Evolutionary conservation across 108 stramenopile species (phyloP).

Genomic region (Cyclotella sp.): DNA sequence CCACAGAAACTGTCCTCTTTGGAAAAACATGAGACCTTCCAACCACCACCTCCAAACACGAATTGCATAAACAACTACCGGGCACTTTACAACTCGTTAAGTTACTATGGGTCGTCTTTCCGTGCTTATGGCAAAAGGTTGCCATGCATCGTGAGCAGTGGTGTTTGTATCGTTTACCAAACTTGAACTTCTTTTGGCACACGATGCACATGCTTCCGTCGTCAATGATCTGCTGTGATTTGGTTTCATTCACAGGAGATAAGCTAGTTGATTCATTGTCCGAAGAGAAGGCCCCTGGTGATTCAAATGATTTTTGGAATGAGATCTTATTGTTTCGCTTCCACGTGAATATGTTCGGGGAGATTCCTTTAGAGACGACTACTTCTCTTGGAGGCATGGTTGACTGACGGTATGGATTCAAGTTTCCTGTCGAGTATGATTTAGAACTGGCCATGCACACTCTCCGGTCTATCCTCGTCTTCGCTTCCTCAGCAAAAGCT

Average conservation of each 20-base stretch:
- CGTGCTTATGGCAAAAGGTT: conserved; percentile 69
- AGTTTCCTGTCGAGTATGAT: not conserved
- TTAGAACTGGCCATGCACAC: not conserved
- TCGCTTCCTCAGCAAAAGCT: not conserved
- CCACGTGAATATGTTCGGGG: conserved; percentile 6
- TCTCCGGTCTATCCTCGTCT: not conserved
- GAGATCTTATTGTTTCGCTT: conserved; percentile 5
- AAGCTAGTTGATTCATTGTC: conserved; percentile 7
- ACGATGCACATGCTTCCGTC: conserved; percentile 50
- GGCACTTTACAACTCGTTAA: conserved; percentile 57
- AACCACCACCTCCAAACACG: conserved; percentile 22
- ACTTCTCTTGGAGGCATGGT: conserved; percentile 8
- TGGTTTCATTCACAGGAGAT: conserved; percentile 1
- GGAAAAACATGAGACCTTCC: not conserved
- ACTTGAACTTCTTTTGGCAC: conserved; percentile 58
- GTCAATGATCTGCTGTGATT: conserved; percentile 20
- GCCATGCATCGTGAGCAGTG: conserved; percentile 60
- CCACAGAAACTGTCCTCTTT: not conserved
- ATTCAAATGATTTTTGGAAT: not conserved
- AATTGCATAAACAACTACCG: conserved; percentile 53
- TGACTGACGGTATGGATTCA: not conserved
- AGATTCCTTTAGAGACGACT: not conserved
- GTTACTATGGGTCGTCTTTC: conserved; percentile 51
- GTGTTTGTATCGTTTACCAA: conserved; percentile 55
- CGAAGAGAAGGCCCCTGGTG: not conserved